A percentile compares a stretch with the other conserved stretches of the same genome.
Evolutionary conservation across 2,329 filamentous ascomycete genomes (phyloP).

Genomic region (Colletotrichum gigasporum): DNA sequence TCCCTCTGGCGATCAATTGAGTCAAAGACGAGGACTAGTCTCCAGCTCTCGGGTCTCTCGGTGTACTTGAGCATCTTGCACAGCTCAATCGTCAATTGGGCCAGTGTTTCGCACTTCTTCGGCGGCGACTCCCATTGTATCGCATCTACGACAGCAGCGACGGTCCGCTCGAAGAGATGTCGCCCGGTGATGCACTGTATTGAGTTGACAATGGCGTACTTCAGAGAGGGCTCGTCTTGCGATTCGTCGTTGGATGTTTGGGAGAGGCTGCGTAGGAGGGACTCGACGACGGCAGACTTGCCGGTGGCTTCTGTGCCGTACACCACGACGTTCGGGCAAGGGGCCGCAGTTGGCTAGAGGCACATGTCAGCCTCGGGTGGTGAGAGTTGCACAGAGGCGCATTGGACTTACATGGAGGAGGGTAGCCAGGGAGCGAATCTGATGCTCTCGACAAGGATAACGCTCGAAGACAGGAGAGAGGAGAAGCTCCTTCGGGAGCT

Average conservation of each 20-base stretch:
- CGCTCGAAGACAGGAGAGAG: constrained; percentile 53
- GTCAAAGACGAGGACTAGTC: constrained; percentile 88
- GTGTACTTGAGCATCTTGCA: constrained; percentile 66
- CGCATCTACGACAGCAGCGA: constrained; percentile 66
- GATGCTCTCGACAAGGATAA: constrained; percentile 67
- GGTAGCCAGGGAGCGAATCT: constrained; percentile 67
- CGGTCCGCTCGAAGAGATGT: constrained; percentile 79
- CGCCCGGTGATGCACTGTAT: constrained; percentile 81
- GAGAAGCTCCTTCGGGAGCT: constrained; percentile 61
- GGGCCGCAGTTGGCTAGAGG: constrained; percentile 69
- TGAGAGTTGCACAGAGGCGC: neutral
- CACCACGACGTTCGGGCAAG: constrained; percentile 78
- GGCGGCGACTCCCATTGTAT: constrained; percentile 59
- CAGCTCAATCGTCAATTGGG: constrained; percentile 79
- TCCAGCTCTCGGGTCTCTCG: constrained; percentile 49
- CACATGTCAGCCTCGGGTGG: constrained; percentile 31
- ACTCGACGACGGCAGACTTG: constrained; percentile 76
- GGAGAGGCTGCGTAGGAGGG: constrained; percentile 64
- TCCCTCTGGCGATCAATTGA: constrained; percentile 87
- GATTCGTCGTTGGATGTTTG: constrained; percentile 45
- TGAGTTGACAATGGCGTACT: constrained; percentile 72
- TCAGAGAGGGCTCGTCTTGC: constrained; percentile 52
- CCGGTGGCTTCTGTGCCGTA: constrained; percentile 89
- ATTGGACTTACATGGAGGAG: constrained; percentile 58
- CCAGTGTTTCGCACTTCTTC: constrained; percentile 81